Conservation (phyloP, 2,329 filamentous ascomycete species). For the Alternaria sp. region DNA sequence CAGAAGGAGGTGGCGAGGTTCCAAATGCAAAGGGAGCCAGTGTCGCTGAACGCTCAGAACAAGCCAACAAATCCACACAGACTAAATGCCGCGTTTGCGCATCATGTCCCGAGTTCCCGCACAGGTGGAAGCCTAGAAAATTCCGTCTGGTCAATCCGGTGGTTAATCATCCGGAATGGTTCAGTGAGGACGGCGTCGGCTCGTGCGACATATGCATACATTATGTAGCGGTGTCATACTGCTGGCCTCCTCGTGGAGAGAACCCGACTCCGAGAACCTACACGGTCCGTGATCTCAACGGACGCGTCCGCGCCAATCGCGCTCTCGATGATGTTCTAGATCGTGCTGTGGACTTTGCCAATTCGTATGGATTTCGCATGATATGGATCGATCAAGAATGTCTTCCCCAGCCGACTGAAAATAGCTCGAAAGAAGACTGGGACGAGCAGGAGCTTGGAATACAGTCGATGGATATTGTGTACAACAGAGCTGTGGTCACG, state of each 20-base stretch:
- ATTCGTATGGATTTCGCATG: neutral
- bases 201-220: neutral
- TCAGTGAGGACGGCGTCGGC: neutral
- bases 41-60: neutral
- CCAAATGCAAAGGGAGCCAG: neutral
- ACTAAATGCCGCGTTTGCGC: neutral
- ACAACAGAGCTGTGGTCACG: neutral
- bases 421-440: neutral
- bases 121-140: neutral
- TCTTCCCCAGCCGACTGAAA: neutral
- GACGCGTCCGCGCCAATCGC: neutral
- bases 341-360: neutral
- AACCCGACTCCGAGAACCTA: neutral
- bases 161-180: neutral
- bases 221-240: neutral
- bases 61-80: neutral
- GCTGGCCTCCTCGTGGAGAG: neutral
- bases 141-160: neutral
- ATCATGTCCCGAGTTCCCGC: neutral
- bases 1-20: neutral
- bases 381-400: neutral
- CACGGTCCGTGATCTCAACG: neutral
- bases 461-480: neutral
- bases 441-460: neutral
- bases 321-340: neutral